Evolutionary conservation across 2,329 filamentous ascomycete genomes (phyloP).

Genomic region (Trichophyton schoenleinii): DNA sequence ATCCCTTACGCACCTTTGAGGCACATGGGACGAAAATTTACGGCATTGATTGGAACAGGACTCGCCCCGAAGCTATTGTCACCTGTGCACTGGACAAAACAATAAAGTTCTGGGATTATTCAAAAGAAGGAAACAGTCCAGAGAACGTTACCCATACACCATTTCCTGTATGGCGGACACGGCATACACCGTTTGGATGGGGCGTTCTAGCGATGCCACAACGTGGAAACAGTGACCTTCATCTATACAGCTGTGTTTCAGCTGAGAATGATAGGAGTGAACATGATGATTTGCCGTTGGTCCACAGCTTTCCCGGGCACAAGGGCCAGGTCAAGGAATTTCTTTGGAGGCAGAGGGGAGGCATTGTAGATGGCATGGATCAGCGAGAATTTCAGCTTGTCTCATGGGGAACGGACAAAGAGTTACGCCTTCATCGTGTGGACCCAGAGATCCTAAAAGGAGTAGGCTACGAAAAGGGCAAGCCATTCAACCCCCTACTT

Average conservation of each 20-base stretch:
- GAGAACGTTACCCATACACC: constrained; percentile 68
- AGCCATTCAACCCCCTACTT: constrained; percentile 49
- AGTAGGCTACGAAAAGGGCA: constrained; percentile 63
- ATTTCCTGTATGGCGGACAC: constrained; percentile 81
- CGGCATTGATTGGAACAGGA: constrained; percentile 86
- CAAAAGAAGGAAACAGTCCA: constrained; percentile 48
- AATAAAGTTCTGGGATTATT: constrained; percentile 88
- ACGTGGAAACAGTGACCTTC: constrained; percentile 69
- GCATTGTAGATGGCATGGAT: constrained; percentile 56
- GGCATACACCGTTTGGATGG: constrained; percentile 79
- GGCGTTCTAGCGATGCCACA: constrained; percentile 87
- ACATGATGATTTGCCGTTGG: constrained; percentile 29
- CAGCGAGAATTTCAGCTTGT: constrained; percentile 84
- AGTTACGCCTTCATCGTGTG: constrained; percentile 65
- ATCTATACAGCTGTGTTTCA: constrained; percentile 61
- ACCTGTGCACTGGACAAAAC: constrained; percentile 87
- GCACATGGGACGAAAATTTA: constrained; percentile 92
- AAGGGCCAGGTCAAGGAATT: constrained; percentile 72
- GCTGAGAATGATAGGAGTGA: constrained; percentile 18
- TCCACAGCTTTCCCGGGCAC: constrained; percentile 43
- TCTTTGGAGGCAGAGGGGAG: constrained; percentile 70
- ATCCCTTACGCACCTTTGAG: constrained; percentile 69
- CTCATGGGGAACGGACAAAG: constrained; percentile 80
- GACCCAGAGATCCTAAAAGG: constrained; percentile 51
- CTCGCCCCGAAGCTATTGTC: constrained; percentile 56